Percentiles rank a stretch among this genome's conserved stretches.
Conservation (phyloP, 2,329 filamentous ascomycete species). For the Didymella pinodella region DNA sequence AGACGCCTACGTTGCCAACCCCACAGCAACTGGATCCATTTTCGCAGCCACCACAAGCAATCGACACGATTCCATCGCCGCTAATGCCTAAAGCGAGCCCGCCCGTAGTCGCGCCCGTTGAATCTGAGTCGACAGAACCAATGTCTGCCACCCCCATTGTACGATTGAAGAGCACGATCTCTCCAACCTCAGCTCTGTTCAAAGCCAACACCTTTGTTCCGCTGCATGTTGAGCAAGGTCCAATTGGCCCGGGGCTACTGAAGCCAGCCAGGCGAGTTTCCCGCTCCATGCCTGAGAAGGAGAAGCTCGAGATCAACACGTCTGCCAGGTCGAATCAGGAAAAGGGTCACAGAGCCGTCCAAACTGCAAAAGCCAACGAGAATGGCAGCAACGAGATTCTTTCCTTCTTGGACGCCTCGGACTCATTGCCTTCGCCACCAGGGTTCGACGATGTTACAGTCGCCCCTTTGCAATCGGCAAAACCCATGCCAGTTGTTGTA, state of each 20-base stretch:
- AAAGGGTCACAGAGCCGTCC: not conserved
- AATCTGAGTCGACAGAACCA: conserved; percentile 26
- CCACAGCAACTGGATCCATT: conserved; percentile 26
- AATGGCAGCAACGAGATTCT: conserved; percentile 3
- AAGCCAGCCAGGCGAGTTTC: conserved; percentile 33
- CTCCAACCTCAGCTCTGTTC: conserved; percentile 47
- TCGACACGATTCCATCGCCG: conserved; percentile 22
- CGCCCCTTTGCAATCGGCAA: not conserved
- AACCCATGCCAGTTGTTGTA: conserved; percentile 4
- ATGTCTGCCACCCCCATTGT: conserved; percentile 43
- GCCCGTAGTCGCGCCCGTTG: conserved; percentile 15
- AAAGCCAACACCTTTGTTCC: conserved; percentile 41
- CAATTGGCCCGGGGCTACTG: conserved; percentile 42
- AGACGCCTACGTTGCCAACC: conserved; percentile 43
- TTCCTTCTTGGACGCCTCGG: not conserved
- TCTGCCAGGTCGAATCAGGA: not conserved
- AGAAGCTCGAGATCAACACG: conserved; percentile 3
- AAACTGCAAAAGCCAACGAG: not conserved
- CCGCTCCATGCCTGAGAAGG: conserved; percentile 22
- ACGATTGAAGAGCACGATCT: conserved; percentile 43
- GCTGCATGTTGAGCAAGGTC: conserved; percentile 32
- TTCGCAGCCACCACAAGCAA: conserved; percentile 19
- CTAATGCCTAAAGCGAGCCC: conserved; percentile 25
- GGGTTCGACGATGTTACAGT: conserved; percentile 1
- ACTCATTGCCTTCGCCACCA: not conserved